Base-by-base conservation (phyloP, 2,329 filamentous ascomycete genomes). In the Aspergillus fumigatiaffinis region DNA sequence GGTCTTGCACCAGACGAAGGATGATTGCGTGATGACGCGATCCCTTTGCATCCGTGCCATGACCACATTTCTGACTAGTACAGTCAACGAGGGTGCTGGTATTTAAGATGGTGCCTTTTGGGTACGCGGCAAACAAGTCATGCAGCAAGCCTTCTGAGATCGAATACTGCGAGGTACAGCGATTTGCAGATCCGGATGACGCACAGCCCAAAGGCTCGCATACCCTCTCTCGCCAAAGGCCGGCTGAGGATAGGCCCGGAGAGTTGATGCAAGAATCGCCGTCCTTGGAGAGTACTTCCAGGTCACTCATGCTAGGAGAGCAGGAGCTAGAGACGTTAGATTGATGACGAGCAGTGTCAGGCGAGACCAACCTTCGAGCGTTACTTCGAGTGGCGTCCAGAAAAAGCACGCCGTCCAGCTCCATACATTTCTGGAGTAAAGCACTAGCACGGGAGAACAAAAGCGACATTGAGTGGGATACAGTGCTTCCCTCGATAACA, bases 401-500 rank as follows among this genome's bases (percentile, higher is more conserved):
- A 20, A 73, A 71, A 1, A 71, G 61, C 4, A 64, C 61, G 3
- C 76, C 76, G 20, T 75, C 73, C 0, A 76, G 62, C 26, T 77
- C 72, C 44, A 79, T 66, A 0, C 72, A 73, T 28, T 76, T 67
- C 3, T 72, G 68, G 12, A 81, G 69, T 2, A 80, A 69, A 4
- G 70, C 66, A 23, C 77, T 76, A 4, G 78, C 79, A 32, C 72
- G 74, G 0, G 75, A 71, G 42, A 79, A 79, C 1, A 80, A 60
- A 8, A 64, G 53, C 8, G 59, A 62, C 3, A 57, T 56, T 6
- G 53, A 58, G 17, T 48, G 46, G 1, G 65, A 62, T 2, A 50
- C 46, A 12, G 59, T 35, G 4, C 50, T 50, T 1, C 50, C 46
- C 14, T 65, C 61, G 1, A 57, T 49, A 1, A 61, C 62, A 4